Base-by-base conservation (phyloP, 495 filamentous ascomycete genomes). In the Friedmanniomyces endolithicus region DNA sequence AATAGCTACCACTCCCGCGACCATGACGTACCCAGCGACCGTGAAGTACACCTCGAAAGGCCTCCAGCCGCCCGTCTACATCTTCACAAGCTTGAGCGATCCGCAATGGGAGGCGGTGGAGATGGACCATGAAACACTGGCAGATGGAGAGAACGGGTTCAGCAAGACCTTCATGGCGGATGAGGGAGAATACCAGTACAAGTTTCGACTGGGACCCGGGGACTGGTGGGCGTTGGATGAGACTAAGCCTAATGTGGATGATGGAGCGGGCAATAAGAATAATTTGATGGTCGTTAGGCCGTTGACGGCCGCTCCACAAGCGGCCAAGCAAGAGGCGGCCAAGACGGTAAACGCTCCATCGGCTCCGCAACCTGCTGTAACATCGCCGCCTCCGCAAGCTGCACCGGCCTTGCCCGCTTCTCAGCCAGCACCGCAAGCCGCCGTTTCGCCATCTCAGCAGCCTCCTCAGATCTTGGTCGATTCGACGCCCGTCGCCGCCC, bases 201-300 rank as follows among this genome's bases (percentile, higher is more conserved):
- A 86, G 64, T 85, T 87, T 62, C 74, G 82, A 22, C 65, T 85
- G 48, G 83, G 80, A 6, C 45, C 67, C 1, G 77, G 76, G 31
- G 74, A 85, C 58, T 81, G 77, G 76, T 85, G 83, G 84, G 74
- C 78, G 2, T 62, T 82, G 45, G 75, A 85, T 51, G 77, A 83
- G 23, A 64, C 64, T 34, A 66, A 68, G 6, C 70, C 75, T 1
- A 78, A 69, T n/a, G 78, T 70, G 3, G 75, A 71, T 37, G 82
- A 84, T 57, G 66, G 70, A 11, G 48, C 51, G 9, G 82, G 82
- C 31, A 82, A 80, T 64, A 65, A 67, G 50, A 84, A 84, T 67
- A 82, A 82, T 61, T 57, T 79, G 22, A 56, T 84, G 47, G 63
- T 71, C 24, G 62, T 77, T 2, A 59, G 64, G 19, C 47, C 54